Percentiles rank a stretch among this genome's conserved stretches.
Evolutionary conservation across 208 protist genomes (phyloP).

Genomic region (Trypanosoma cruzi): DNA sequence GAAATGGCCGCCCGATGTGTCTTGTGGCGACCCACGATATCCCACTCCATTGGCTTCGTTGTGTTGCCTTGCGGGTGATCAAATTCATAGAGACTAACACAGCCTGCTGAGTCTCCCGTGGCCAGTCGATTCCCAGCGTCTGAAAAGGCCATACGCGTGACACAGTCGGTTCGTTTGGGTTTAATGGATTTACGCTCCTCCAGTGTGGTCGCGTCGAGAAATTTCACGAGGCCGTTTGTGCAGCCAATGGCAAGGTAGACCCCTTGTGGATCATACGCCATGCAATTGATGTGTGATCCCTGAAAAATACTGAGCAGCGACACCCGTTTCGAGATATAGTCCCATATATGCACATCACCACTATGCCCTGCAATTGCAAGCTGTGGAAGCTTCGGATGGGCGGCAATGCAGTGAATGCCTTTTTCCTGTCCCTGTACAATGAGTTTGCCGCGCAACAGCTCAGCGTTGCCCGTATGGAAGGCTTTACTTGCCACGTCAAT

Average conservation of each 20-base stretch:
- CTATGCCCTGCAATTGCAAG: slow-evolving; percentile 88
- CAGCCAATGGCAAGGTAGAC: slow-evolving; percentile 90
- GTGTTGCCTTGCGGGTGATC: slow-evolving; percentile 46
- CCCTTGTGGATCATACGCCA: slow-evolving; percentile 89
- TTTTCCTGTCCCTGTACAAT: slow-evolving; percentile 92
- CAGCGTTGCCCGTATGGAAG: slow-evolving; percentile 70
- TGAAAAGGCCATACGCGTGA: slow-evolving; percentile 86
- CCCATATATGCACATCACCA: slow-evolving; percentile 92
- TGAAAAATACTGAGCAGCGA: slow-evolving; percentile 84
- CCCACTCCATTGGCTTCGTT: slow-evolving; percentile 83
- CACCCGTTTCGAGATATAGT: slow-evolving; percentile 77
- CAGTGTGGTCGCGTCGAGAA: slow-evolving; percentile 84
- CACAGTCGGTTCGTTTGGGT: slow-evolving; percentile 62
- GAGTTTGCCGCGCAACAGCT: slow-evolving; percentile 71
- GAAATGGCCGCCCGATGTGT: slow-evolving; percentile 90
- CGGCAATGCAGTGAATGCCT: slow-evolving; percentile 75
- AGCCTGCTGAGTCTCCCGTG: slow-evolving; percentile 71
- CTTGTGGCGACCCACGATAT: slow-evolving; percentile 91
- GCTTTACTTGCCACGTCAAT: slow-evolving; percentile 78
- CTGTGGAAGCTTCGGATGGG: slow-evolving; percentile 80
- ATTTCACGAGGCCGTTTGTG: slow-evolving; percentile 93
- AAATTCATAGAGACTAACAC: slow-evolving; percentile 92
- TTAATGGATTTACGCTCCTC: slow-evolving; percentile 86
- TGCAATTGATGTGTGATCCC: slow-evolving; percentile 72
- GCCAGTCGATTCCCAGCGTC: slow-evolving; percentile 82